Evolutionary conservation across 2,329 filamentous ascomycete genomes (phyloP).

Genomic region (Byssothecium circinans): DNA sequence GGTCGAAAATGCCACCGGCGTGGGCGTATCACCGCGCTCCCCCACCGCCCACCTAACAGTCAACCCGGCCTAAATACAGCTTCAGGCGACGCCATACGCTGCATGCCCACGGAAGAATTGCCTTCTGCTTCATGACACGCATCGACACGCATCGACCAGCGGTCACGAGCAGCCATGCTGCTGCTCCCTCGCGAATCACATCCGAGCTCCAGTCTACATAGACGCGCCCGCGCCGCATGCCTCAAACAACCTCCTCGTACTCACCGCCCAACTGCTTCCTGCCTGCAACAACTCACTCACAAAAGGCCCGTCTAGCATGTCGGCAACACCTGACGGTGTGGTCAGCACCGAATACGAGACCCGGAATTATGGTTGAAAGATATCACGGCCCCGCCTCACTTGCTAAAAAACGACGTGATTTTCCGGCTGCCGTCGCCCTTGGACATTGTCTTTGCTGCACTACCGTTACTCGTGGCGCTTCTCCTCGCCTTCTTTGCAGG

Average conservation of each 20-base stretch:
- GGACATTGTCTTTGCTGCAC: constrained; percentile 47
- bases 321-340: constrained; percentile 9
- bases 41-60: too few species aligned
- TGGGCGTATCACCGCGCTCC: not conserved
- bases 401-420: constrained; percentile 61
- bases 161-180: constrained; percentile 19
- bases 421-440: constrained; percentile 56
- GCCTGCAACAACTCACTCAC: constrained; percentile 6
- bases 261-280: constrained; percentile 18
- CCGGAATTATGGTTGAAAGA: constrained; percentile 10
- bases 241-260: constrained; percentile 13
- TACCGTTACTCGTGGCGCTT: constrained; percentile 61
- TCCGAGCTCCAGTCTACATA: not conserved
- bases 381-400: constrained; percentile 32
- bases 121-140: constrained; percentile 20
- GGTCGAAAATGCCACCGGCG: not conserved
- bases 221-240: too few species aligned
- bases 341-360: constrained; percentile 16
- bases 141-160: too few species aligned
- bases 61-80: not conserved
- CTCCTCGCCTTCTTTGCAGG: constrained; percentile 49
- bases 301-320: not conserved
- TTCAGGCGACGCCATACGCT: not conserved
- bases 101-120: constrained; percentile 14
- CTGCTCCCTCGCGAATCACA: constrained; percentile 17